Evolutionary conservation across 306 rosid genomes (phyloP), one percentile per base, ranked within the genome.

Genomic region (Canavalia gladiata): DNA sequence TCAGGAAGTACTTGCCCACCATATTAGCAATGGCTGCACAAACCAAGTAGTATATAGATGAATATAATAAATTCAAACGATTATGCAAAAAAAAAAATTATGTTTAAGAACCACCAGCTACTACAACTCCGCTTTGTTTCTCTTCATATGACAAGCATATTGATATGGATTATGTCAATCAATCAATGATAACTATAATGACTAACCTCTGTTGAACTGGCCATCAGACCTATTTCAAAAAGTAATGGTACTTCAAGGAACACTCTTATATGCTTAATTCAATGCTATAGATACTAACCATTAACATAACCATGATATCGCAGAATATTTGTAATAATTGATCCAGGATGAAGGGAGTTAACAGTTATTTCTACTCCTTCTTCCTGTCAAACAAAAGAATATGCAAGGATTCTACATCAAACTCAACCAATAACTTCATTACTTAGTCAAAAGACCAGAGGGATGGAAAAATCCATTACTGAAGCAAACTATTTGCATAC

Each of bases 311-410:
- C 34, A 62, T 87, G 90, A 79, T 83, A 62, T 50, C 94, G 88
- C 52, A 86, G 81, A 86, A 94, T 83, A 75, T 94, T 89, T 68
- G 98, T 94, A 56, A 35, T 1, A 78, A 88, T 92, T 77, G 92
- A 72, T 77, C 98, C 97, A 4, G 97, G 98, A 87, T 94, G 98
- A 87, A 92, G 82, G 52, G 98, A 78, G 74, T 87, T 90, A 2
- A 82, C 93, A 10, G 92, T 92, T 80, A 94, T 86, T 74, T 90
- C 82, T 62, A 86, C 90, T 68, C 89, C 90, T 88, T 92, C 97
- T 90, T 89, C 93, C 96, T 94, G 86, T 72, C 79, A 67, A 68
- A 72, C 63, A 75, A 41, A 45, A 30, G 62, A 39, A 63, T 10
- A 60, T 60, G 59, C 68, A 67, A 34, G 34, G 64, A 56, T 72